Evolutionary conservation across 129 eudicot species (phyloP), one percentile per base, ranked within the genome.

Genomic region (Chrysanthemum makinoi): DNA sequence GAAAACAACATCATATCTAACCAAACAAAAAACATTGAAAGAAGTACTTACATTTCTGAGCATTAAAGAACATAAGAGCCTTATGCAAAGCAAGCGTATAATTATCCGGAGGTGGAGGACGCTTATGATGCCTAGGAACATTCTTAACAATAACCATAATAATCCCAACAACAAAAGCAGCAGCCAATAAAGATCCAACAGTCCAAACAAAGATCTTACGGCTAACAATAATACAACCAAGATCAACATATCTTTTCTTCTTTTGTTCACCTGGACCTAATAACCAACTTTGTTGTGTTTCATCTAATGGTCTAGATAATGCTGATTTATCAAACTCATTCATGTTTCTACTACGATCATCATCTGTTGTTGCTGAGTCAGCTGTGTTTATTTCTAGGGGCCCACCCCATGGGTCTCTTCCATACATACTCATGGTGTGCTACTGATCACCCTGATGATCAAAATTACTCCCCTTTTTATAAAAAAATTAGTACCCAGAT

Each of bases 351-450:
- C 92, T 89, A 78, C 95, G 83, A 58, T 89, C 98, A 43, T 94
- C 98, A 77, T 94, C 92, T 10, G 95, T 85, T 10, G 95, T 85
- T 33, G 87, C 91, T 0, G 95, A 86, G 57, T 89, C 98, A n/a
- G 94, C 86, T 28, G 96, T 83, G 76, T 80, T 82, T 53, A 92
- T 89, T 77, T 92, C 98, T 50, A 92, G 62, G 33, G 96, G 84
- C 53, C 96, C 98, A 7, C 96, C 98, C 98, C 98, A 92, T 39
- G 95, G 92, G 79, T 93, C 96, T 76, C 96, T 71, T 7, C 95
- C 96, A 77, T 89, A 89, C 98, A 93, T 77, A 54, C 81, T 77
- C 72, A 77, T 75, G 46, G 10, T 39, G 2, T 39, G 9, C 46
- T 39, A 6, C 10, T 39, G 46, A 39, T 39, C 10, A 39, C 46